Percentiles rank a stretch among this genome's conserved stretches.
Conservation (phyloP, 257 asterid species). For the Cinchona pubescens region DNA sequence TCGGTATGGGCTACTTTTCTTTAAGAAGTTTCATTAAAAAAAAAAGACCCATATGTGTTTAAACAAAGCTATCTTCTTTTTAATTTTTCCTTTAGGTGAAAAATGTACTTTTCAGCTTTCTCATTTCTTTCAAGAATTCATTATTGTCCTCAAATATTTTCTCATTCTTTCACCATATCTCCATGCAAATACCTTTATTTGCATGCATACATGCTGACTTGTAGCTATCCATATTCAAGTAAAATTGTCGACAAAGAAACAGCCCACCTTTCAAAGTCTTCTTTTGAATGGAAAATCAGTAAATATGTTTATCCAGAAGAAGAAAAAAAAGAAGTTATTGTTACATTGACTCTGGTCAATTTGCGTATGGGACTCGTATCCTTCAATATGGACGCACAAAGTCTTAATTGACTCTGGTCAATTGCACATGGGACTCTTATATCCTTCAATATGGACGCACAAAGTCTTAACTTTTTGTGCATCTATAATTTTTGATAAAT, state of each 20-base stretch:
- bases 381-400: too few species aligned
- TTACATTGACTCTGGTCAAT: not conserved
- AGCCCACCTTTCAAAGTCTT: not conserved
- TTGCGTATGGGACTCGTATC: not conserved
- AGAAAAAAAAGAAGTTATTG: not conserved
- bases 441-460: too few species aligned
- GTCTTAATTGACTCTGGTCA: too few species aligned
- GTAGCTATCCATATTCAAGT: slow-evolving; percentile 1
- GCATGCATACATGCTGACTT: not conserved
- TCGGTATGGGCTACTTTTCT: not conserved
- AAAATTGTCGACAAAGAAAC: not conserved
- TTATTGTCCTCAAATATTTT: not conserved
- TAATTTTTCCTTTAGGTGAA: not conserved
- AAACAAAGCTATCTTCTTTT: not conserved
- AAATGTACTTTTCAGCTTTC: not conserved
- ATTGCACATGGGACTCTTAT: too few species aligned
- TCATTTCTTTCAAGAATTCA: not conserved
- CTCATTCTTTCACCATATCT: not conserved
- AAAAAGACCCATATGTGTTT: not conserved
- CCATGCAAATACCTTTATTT: too few species aligned
- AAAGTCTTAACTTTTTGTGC: too few species aligned
- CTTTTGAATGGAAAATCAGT: not conserved
- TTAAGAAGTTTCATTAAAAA: slow-evolving; percentile 3
- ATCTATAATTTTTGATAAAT: too few species aligned
- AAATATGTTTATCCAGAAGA: not conserved